Base-by-base conservation (phyloP, 805 yeast genomes). In the Myxozyma geophila region DNA sequence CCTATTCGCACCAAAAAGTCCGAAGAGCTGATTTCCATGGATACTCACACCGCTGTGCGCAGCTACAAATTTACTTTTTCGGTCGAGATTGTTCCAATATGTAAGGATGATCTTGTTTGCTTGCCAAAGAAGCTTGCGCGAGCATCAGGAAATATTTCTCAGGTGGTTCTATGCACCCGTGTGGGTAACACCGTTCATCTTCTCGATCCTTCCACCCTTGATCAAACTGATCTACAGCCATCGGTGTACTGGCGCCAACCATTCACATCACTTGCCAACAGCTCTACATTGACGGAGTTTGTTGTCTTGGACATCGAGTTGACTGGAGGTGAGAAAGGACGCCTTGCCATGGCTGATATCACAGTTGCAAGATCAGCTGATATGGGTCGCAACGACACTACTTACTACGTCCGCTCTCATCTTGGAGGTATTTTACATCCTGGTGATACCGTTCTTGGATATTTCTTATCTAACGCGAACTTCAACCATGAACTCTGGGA, bases 361-460 rank as follows among this genome's bases (percentile, higher is more conserved):
- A 90, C 96, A 1, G 87, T 92, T 46, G 93, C 96, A n/a, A 84
- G 97, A 74, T 85, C 96, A 17, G 77, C 87, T 54, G 99, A 95
- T 76, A 76, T 95, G 80, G 97, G 98, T 50, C 82, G 83, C 57
- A 92, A 92, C 74, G 97, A 92, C 73, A 83, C 83, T 67, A 87
- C 90, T 53, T 92, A 83, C 74, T 91, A 89, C 69, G 86, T 93
- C 39, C 84, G 97, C 74, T 86, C 97, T 0, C 99, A 96, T 76
- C 80, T 95, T 54, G 99, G 99, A 69, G 97, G 88, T 65, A 85
- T 95, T 70, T 82, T 95, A 72, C 98, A 95, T 75, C 96, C 98
- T 2, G 99, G 99, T 71, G 99, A 95, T 75, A 87, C 95, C 13
- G 96, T 86, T 21, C 79, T 93, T 84, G 99, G 99, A 59, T 96